A percentile compares a stretch with the other conserved stretches of the same genome.
Conservation (phyloP, 345 rosid genomes). For the Syzygium grande region DNA sequence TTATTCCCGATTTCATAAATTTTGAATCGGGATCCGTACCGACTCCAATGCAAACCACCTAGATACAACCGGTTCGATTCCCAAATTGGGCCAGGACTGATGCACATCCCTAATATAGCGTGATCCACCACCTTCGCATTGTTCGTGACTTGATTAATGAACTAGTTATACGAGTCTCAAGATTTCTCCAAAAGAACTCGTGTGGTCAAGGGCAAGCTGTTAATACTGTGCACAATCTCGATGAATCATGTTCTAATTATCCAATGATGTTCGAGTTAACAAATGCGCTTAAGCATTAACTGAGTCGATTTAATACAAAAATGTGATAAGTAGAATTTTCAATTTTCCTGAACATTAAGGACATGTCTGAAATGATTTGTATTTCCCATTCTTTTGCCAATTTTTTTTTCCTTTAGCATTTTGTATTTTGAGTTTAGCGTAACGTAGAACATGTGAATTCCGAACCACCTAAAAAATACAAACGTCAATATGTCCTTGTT, state of each 20-base stretch:
- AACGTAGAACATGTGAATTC: neutral
- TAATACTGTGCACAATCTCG: too few relatives aligned
- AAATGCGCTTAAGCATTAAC: neutral
- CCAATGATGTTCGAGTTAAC: neutral
- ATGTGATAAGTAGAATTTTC: neutral
- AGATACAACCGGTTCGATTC: neutral
- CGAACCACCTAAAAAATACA: neutral
- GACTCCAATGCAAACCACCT: neutral
- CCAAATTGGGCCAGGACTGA: neutral
- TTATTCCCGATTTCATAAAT: neutral
- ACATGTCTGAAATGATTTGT: too few relatives aligned
- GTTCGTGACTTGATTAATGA: neutral
- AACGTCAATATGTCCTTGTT: neutral
- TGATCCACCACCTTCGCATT: neutral
- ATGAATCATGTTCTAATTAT: too few relatives aligned
- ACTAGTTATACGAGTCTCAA: too few relatives aligned
- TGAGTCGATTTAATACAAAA: neutral
- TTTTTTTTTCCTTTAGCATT: neutral
- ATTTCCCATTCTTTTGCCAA: neutral
- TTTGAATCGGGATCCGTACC: neutral
- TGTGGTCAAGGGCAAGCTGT: too few relatives aligned
- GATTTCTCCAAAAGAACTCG: too few relatives aligned
- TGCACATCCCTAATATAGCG: neutral
- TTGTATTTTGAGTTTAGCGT: neutral
- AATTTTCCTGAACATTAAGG: neutral